Evolutionary conservation across 805 yeast genomes (phyloP).

Genomic region (Candida xiaguanensis): DNA sequence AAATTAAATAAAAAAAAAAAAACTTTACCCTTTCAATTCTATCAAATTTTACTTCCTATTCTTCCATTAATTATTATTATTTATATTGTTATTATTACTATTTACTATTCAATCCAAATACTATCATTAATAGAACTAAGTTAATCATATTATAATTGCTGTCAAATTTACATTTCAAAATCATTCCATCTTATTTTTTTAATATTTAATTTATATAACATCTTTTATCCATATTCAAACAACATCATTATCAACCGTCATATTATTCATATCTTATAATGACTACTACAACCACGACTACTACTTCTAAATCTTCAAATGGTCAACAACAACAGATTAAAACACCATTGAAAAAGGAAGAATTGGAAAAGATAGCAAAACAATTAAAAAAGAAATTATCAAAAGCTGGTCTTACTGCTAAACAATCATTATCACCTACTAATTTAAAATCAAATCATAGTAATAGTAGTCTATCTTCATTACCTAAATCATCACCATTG

Average conservation of each 20-base stretch:
- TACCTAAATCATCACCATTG: conserved; percentile 26
- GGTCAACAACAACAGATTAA: conserved; percentile 15
- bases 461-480: conserved; percentile 9
- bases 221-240: background rate
- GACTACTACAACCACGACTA: background rate
- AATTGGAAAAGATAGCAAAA: conserved; percentile 41
- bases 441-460: conserved; percentile 15
- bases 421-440: conserved; percentile 24
- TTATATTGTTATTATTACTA: too few relatives aligned
- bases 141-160: background rate
- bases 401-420: conserved; percentile 43
- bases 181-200: too few relatives aligned
- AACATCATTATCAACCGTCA: background rate
- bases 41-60: too few relatives aligned
- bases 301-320: background rate
- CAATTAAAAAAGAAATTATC: conserved; percentile 40
- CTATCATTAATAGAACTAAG: too few relatives aligned
- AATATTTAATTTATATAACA: too few relatives aligned
- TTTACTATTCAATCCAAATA: too few relatives aligned
- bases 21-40: too few relatives aligned
- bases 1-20: too few relatives aligned
- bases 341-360: conserved; percentile 41
- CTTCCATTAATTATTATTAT: too few relatives aligned
- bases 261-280: background rate
- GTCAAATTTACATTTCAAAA: background rate